Evolutionary conservation across 441 rosid genomes (phyloP).

Genomic region (Monsonia emarginata): DNA sequence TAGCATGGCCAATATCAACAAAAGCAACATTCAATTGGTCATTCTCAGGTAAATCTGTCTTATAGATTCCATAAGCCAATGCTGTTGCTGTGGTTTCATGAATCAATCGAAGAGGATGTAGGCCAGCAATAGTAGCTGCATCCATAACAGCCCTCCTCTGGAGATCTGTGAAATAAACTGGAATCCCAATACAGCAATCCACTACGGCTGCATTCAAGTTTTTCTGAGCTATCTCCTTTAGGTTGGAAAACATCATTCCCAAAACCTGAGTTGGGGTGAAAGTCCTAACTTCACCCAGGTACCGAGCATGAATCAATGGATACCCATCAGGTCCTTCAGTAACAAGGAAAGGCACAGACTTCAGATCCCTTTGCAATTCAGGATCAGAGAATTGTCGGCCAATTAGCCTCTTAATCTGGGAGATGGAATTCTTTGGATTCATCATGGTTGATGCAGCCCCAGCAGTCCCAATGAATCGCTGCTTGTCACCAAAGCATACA

Average conservation of each 20-base stretch:
- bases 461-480: conserved; percentile 93
- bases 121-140: conserved; percentile 90
- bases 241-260: conserved; percentile 76
- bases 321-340: conserved; percentile 79
- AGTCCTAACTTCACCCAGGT: conserved; percentile 61
- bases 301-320: conserved; percentile 71
- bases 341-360: conserved; percentile 57
- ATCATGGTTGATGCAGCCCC: conserved; percentile 93
- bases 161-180: conserved; percentile 82
- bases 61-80: conserved; percentile 89
- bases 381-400: conserved; percentile 84
- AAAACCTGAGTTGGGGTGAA: conserved; percentile 83
- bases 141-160: conserved; percentile 89
- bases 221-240: conserved; percentile 78
- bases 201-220: conserved; percentile 75
- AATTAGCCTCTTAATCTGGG: conserved; percentile 76
- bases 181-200: conserved; percentile 94
- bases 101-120: conserved; percentile 70
- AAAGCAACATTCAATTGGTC: conserved; percentile 81
- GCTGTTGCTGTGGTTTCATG: conserved; percentile 96
- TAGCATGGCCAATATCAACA: conserved; percentile 82
- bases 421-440: conserved; percentile 87
- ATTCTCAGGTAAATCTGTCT: conserved; percentile 82
- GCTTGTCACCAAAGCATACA: conserved; percentile 93
- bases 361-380: conserved; percentile 82